Evolutionary conservation across 2,329 filamentous ascomycete species (phyloP).

Genomic region (Arthroderma uncinatum): DNA sequence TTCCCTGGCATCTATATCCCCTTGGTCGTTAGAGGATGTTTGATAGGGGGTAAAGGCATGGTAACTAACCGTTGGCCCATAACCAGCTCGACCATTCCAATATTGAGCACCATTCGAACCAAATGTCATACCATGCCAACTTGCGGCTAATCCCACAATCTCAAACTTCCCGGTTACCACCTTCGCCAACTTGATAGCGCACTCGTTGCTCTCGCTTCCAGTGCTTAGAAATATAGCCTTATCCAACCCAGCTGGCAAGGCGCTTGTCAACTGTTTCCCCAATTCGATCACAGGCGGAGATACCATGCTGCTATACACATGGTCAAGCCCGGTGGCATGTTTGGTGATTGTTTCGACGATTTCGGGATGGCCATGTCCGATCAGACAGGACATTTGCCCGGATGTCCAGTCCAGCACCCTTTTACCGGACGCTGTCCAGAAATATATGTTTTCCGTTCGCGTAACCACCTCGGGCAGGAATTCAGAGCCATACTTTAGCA

Average conservation of each 20-base stretch:
- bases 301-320: slow-evolving; percentile 50
- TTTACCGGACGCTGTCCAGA: slow-evolving; percentile 1
- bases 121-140: slow-evolving; percentile 52
- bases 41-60: neutral
- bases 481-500: slow-evolving; percentile 35
- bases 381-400: slow-evolving; percentile 49
- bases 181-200: slow-evolving; percentile 55
- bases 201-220: slow-evolving; percentile 48
- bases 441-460: slow-evolving; percentile 1
- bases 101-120: slow-evolving; percentile 45
- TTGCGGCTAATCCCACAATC: slow-evolving; percentile 48
- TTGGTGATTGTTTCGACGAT: slow-evolving; percentile 44
- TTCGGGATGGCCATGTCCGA: slow-evolving; percentile 38
- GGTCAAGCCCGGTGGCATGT: slow-evolving; percentile 44
- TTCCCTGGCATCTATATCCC: slow-evolving; percentile 41
- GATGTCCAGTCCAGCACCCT: slow-evolving; percentile 33
- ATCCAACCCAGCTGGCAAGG: slow-evolving; percentile 40
- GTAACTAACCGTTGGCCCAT: slow-evolving; percentile 25
- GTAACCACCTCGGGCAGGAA: slow-evolving; percentile 23
- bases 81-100: slow-evolving; percentile 41
- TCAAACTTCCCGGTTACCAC: slow-evolving; percentile 54
- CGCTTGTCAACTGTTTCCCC: slow-evolving; percentile 39
- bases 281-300: slow-evolving; percentile 47
- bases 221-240: slow-evolving; percentile 50
- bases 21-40: neutral